Percentiles rank a stretch among this genome's conserved stretches.
Conservation (phyloP, 768 basidiomycete genomes). For the Termitomyces sp. region DNA sequence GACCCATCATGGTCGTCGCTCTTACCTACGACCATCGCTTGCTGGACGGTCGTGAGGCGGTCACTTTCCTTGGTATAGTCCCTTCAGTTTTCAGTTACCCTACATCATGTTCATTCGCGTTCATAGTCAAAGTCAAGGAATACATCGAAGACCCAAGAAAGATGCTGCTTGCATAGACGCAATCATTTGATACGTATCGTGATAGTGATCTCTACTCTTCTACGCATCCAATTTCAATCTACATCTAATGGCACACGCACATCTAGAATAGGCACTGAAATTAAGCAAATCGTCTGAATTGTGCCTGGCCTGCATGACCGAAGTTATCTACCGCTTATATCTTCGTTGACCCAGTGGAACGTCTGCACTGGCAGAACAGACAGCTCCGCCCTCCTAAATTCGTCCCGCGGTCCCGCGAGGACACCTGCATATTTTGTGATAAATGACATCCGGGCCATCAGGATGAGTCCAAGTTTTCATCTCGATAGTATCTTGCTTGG, state of each 20-base stretch:
- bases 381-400: conserved; percentile 32
- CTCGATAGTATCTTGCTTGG: conserved; percentile 27
- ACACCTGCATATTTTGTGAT: no score
- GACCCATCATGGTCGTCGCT: conserved; percentile 94
- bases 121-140: conserved; percentile 81
- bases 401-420: no score
- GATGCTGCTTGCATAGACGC: conserved; percentile 64
- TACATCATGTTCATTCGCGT: background rate
- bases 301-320: background rate
- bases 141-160: conserved; percentile 93
- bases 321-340: conserved; percentile 39
- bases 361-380: conserved; percentile 79
- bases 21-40: conserved; percentile 95
- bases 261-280: no score
- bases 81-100: background rate
- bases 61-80: conserved; percentile 90
- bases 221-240: conserved; percentile 1
- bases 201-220: conserved; percentile 3
- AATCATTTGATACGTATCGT: background rate
- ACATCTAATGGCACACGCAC: background rate
- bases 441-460: no score
- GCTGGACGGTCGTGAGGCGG: conserved; percentile 92
- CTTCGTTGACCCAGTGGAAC: conserved; percentile 72
- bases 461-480: no score
- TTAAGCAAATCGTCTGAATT: background rate